Evolutionary conservation across 352 stramenopile genomes (phyloP).

Genomic region (Globisporangium paroecandrum): DNA sequence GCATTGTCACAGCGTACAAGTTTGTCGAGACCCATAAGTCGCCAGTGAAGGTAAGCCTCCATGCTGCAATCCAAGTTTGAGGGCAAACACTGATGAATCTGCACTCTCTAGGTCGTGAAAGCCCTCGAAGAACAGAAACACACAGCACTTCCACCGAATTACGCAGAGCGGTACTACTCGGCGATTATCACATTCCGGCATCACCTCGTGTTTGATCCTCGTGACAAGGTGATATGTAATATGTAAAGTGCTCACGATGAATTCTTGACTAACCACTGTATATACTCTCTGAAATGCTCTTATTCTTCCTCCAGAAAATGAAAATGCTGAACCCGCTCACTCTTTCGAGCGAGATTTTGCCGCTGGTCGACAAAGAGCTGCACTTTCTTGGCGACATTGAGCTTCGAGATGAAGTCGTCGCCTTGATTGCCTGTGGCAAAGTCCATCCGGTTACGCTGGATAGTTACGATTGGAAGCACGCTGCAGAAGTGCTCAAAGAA

Average conservation of each 20-base stretch:
- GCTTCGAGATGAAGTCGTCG: constrained; percentile 45
- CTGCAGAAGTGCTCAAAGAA: constrained; percentile 19
- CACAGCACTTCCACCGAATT: constrained; percentile 36
- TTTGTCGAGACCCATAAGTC: constrained; percentile 51
- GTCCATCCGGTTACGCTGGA: constrained; percentile 71
- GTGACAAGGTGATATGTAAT: constrained; percentile 37
- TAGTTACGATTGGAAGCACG: constrained; percentile 69
- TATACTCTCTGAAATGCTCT: background rate
- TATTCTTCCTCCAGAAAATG: constrained; percentile 38
- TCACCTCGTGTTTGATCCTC: constrained; percentile 84
- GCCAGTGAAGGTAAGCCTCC: constrained; percentile 37
- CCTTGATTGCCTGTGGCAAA: constrained; percentile 51
- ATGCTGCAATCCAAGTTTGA: background rate
- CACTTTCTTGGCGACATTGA: constrained; percentile 71
- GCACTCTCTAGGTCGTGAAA: constrained; percentile 39
- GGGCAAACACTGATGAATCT: background rate
- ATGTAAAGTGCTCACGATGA: background rate
- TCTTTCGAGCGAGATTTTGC: constrained; percentile 50
- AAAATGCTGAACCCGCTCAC: constrained; percentile 76
- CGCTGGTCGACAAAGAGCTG: constrained; percentile 49
- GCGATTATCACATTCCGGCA: constrained; percentile 87
- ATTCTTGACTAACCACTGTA: background rate
- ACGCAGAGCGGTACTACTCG: constrained; percentile 42
- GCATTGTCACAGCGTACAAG: constrained; percentile 83
- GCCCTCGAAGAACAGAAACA: constrained; percentile 52